Evolutionary conservation across 257 asterid species (phyloP).

Genomic region (Hygrophila difformis): DNA sequence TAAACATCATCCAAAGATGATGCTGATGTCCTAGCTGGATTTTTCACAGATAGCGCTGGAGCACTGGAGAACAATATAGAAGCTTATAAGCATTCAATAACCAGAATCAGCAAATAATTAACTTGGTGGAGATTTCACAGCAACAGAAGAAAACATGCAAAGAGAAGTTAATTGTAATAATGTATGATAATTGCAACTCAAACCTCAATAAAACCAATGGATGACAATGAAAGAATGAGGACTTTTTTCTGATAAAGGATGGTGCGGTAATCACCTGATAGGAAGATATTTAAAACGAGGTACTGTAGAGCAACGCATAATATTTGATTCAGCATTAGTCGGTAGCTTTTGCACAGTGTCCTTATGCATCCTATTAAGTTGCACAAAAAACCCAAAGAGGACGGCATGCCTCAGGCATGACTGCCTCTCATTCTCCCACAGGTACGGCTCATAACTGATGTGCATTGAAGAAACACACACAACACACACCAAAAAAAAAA

Average conservation of each 20-base stretch:
- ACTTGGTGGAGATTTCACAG: constrained; percentile 2
- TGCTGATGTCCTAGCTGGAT: constrained; percentile 43
- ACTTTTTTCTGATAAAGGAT: constrained; percentile 12
- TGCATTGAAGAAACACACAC: constrained; percentile 17
- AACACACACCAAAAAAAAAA: background rate
- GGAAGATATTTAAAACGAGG: constrained; percentile 99
- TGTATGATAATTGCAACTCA: background rate
- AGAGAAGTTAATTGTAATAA: background rate
- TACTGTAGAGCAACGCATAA: constrained; percentile 87
- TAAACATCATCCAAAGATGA: constrained; percentile 71
- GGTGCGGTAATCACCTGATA: constrained; percentile 57
- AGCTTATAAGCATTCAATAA: constrained; percentile 14
- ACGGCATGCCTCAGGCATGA: constrained; percentile 90
- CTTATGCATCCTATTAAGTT: constrained; percentile 71
- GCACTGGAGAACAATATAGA: constrained; percentile 46
- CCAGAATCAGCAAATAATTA: constrained; percentile 9
- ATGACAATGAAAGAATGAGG: background rate
- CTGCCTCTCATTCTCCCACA: constrained; percentile 94
- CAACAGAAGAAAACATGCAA: background rate
- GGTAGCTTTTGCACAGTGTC: constrained; percentile 71
- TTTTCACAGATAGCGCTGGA: constrained; percentile 82
- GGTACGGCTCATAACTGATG: constrained; percentile 87
- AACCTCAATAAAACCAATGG: background rate
- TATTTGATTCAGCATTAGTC: constrained; percentile 86
- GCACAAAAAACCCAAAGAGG: constrained; percentile 93